These are phyloP conservation scores for Sonneratia caseolaris DNA, from an alignment of 345 rosid species.

Conservation along the genomic window DNA sequence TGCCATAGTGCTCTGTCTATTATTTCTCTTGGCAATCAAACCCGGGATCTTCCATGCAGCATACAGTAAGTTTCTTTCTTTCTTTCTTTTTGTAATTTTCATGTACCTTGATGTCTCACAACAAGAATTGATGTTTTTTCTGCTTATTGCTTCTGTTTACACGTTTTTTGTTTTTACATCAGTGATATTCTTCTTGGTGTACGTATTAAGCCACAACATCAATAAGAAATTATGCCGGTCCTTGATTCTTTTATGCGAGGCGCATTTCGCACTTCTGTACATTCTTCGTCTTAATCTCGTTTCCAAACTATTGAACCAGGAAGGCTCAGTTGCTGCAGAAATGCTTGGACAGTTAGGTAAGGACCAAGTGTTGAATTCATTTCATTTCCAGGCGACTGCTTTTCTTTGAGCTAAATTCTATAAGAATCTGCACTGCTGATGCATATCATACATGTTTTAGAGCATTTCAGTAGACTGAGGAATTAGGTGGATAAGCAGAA, in stretches of 20 bases:
- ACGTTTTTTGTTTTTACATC: slow-evolving; percentile 12
- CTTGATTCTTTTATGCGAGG: slow-evolving; percentile 30
- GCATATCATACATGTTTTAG: neutral
- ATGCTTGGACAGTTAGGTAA: slow-evolving; percentile 29
- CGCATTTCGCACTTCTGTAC: slow-evolving; percentile 29
- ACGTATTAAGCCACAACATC: slow-evolving; percentile 29
- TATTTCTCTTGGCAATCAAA: slow-evolving; percentile 27
- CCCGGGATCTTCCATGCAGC: slow-evolving; percentile 36
- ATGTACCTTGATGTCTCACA: neutral
- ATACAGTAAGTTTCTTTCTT: slow-evolving; percentile 25
- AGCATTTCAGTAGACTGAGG: neutral
- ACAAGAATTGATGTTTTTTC: neutral
- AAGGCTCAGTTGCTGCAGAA: slow-evolving; percentile 15
- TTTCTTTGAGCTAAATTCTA: neutral
- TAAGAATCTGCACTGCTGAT: neutral
- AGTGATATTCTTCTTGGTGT: slow-evolving; percentile 34
- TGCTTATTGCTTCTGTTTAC: slow-evolving; percentile 11
- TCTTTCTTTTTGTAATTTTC: neutral
- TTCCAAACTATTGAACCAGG: slow-evolving; percentile 22
- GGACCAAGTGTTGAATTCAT: neutral
- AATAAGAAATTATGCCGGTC: slow-evolving; percentile 20
- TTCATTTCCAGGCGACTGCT: neutral
- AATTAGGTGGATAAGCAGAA: neutral
- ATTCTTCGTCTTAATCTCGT: slow-evolving; percentile 26
- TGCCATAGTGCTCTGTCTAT: slow-evolving; percentile 21